phyloP scores from a whole-genome alignment of 148 eudicot species.

The Mesembryanthemum crystallinum region DNA sequence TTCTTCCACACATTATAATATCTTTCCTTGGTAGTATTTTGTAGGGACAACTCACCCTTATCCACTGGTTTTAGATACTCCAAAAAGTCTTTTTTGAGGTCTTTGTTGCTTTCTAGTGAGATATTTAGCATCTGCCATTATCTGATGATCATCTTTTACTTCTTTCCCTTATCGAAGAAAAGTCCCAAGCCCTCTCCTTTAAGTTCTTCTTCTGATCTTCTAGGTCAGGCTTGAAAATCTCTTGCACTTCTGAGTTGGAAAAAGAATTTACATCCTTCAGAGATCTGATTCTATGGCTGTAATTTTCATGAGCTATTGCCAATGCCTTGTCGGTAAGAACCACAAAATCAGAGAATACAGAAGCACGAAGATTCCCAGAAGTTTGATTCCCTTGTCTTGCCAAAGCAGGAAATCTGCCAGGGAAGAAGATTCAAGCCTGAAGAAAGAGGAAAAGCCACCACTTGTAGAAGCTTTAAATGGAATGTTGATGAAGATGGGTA shows the following conservation, averaged over 20 bases:
- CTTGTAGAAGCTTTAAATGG: slow-evolving; percentile 9
- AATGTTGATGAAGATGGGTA: slow-evolving; percentile 43
- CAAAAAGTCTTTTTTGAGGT: background rate
- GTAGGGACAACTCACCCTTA: slow-evolving; percentile 11
- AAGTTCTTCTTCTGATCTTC: background rate
- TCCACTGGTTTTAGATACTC: background rate
- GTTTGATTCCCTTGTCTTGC: slow-evolving; percentile 26
- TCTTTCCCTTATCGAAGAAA: background rate
- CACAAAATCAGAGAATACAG: slow-evolving; percentile 7
- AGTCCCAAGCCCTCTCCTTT: background rate
- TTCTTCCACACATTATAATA: too few species aligned
- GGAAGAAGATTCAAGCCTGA: slow-evolving; percentile 10
- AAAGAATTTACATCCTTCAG: too few species aligned
- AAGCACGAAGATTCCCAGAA: slow-evolving; percentile 17
- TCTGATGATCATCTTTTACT: background rate
- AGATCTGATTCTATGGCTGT: slow-evolving; percentile 1
- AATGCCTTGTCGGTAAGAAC: slow-evolving; percentile 10
- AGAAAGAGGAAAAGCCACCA: slow-evolving; percentile 20
- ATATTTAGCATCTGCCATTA: slow-evolving; percentile 10
- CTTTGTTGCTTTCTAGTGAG: background rate
- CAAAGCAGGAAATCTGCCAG: slow-evolving; percentile 31
- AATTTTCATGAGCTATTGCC: slow-evolving; percentile 11
- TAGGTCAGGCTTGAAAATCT: too few species aligned
- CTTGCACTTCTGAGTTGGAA: too few species aligned
- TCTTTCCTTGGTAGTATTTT: background rate